These are phyloP conservation scores for Hypoxylon lienhwacheense DNA, from an alignment of 495 filamentous ascomycete genomes.

Conservation along the genomic window DNA sequence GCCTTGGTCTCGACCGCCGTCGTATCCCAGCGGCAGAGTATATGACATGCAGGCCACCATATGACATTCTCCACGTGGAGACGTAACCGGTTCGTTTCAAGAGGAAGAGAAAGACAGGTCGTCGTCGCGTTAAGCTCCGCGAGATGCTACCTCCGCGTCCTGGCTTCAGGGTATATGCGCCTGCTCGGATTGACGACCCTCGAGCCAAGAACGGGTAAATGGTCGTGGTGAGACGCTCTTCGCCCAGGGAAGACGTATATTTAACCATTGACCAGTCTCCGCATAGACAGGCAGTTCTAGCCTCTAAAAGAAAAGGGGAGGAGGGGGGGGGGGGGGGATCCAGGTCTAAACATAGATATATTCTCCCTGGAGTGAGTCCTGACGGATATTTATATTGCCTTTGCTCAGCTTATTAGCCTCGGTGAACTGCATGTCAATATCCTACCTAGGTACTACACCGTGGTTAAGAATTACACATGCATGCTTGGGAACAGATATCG, in stretches of 20 bases:
- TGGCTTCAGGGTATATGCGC: slow-evolving; percentile 26
- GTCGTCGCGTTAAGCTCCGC: slow-evolving; percentile 28
- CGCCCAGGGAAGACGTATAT: slow-evolving; percentile 25
- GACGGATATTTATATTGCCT: neutral
- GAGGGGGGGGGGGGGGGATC: too few relatives aligned
- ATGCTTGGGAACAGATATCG: too few relatives aligned
- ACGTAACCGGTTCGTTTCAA: slow-evolving; percentile 9
- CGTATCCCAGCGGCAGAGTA: slow-evolving; percentile 21
- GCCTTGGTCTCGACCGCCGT: slow-evolving; percentile 20
- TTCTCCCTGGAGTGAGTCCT: neutral
- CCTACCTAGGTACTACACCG: too few relatives aligned
- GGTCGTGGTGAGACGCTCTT: slow-evolving; percentile 29
- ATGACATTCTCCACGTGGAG: slow-evolving; percentile 19
- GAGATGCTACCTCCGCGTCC: slow-evolving; percentile 32
- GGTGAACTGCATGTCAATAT: neutral
- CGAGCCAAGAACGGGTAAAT: slow-evolving; percentile 39
- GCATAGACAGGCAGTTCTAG: slow-evolving; percentile 17
- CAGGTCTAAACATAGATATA: slow-evolving; percentile 13
- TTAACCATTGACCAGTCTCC: slow-evolving; percentile 29
- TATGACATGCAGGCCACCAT: slow-evolving; percentile 10
- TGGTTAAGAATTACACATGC: too few relatives aligned
- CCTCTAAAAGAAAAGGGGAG: slow-evolving; percentile 1
- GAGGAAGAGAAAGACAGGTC: slow-evolving; percentile 9
- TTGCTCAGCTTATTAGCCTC: neutral
- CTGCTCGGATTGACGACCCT: slow-evolving; percentile 26